A percentile compares a stretch with the other conserved stretches of the same genome.
Evolutionary conservation across 495 filamentous ascomycete species (phyloP).

Genomic region (Tuber brumale): DNA sequence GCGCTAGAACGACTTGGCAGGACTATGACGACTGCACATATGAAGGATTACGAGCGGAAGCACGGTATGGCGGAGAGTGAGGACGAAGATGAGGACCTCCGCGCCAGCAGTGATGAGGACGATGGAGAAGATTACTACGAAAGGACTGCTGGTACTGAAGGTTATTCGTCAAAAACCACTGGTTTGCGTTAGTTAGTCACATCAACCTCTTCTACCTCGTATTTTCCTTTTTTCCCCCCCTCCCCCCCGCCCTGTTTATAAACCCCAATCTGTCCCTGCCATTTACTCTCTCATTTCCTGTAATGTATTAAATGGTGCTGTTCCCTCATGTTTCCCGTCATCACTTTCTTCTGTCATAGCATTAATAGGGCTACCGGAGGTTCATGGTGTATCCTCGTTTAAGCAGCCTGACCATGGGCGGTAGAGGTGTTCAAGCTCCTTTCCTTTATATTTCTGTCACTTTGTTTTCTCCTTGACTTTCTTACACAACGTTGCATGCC

Average conservation of each 20-base stretch:
- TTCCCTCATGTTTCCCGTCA: background rate
- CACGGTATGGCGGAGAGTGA: slow-evolving; percentile 19
- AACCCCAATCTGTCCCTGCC: background rate
- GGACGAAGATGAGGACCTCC: slow-evolving; percentile 32
- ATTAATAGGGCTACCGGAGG: background rate
- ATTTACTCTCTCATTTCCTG: background rate
- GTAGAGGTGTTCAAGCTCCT: background rate
- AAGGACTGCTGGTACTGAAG: slow-evolving; percentile 19
- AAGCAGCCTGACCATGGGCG: background rate
- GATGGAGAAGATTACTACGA: slow-evolving; percentile 34
- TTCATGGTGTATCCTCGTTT: background rate
- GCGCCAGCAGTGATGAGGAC: slow-evolving; percentile 21
- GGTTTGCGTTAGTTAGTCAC: background rate
- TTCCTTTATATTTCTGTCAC: background rate
- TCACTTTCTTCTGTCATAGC: background rate
- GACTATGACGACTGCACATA: slow-evolving; percentile 39
- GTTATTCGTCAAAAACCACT: background rate
- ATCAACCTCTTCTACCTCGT: background rate
- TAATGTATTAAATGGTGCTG: background rate
- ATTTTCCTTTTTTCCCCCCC: background rate
- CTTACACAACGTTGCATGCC: background rate
- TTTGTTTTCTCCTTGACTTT: background rate
- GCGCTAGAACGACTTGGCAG: slow-evolving; percentile 36
- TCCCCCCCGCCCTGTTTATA: background rate
- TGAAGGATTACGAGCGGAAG: slow-evolving; percentile 39